These are phyloP conservation scores for Boletus subparvulus DNA, from an alignment of 768 basidiomycete genomes.

Conservation along the genomic window DNA sequence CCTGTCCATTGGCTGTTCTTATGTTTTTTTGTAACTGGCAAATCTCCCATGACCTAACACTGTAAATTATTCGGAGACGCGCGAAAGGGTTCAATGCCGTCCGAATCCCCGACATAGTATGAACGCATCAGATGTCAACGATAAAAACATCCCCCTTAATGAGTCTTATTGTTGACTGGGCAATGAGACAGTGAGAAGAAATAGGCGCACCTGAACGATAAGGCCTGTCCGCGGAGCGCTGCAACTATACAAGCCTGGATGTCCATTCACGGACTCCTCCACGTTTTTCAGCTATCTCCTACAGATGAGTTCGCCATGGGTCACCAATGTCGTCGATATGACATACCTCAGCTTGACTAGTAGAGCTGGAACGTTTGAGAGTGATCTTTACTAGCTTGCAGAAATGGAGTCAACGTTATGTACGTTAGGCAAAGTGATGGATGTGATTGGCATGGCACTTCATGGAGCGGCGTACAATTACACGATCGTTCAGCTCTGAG, in stretches of 20 bases:
- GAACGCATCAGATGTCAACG: neutral
- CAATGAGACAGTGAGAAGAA: neutral
- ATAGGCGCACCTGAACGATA: neutral
- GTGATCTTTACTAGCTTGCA: neutral
- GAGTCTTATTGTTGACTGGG: too few species aligned
- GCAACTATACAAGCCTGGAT: neutral
- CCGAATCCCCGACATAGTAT: neutral
- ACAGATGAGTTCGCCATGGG: neutral
- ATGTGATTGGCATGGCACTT: neutral
- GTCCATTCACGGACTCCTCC: neutral
- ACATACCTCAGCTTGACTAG: neutral
- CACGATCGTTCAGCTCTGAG: neutral
- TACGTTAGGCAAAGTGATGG: neutral
- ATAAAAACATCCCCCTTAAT: slow-evolving; percentile 39
- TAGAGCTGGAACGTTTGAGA: neutral
- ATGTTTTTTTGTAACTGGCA: too few species aligned
- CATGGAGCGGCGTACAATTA: neutral
- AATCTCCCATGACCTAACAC: too few species aligned
- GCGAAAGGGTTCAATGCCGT: neutral
- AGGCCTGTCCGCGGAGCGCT: neutral
- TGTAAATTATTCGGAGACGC: neutral
- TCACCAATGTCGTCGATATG: neutral
- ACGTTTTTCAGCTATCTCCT: neutral
- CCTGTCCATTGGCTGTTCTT: too few species aligned
- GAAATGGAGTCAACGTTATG: neutral